Percentiles rank a stretch among this genome's conserved stretches.
Evolutionary conservation across 306 rosid species (phyloP).

Genomic region (Heteromeles arbutifolia): DNA sequence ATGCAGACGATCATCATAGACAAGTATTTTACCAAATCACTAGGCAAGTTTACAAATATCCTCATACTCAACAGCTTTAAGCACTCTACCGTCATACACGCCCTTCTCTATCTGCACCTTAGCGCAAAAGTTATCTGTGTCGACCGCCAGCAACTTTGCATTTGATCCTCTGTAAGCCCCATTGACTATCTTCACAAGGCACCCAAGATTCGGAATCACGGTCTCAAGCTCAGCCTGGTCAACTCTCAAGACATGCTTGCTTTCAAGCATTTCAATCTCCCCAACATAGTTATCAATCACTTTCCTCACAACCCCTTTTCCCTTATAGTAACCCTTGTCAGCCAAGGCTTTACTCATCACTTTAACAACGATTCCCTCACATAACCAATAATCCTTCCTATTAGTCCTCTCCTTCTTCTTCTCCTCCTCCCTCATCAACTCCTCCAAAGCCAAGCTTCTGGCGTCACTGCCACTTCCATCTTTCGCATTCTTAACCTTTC

Average conservation of each 20-base stretch:
- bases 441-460: conserved; percentile 51
- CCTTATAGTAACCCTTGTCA: conserved; percentile 82
- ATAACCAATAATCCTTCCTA: conserved; percentile 83
- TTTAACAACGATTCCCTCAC: conserved; percentile 71
- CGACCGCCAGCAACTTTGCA: conserved; percentile 65
- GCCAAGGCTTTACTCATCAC: conserved; percentile 86
- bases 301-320: conserved; percentile 67
- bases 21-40: conserved; percentile 8
- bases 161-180: conserved; percentile 82
- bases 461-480: conserved; percentile 22
- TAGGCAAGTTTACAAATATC: conserved; percentile 62
- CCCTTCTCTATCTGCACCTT: conserved; percentile 94
- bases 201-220: conserved; percentile 85
- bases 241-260: conserved; percentile 80
- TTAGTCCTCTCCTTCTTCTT: conserved; percentile 73
- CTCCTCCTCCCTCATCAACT: conserved; percentile 82
- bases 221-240: conserved; percentile 87
- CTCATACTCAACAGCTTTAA: conserved; percentile 74
- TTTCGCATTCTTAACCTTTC: conserved; percentile 18
- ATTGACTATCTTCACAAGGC: conserved; percentile 75
- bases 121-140: conserved; percentile 59
- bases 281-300: conserved; percentile 85
- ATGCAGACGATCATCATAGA: not conserved
- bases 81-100: conserved; percentile 76
- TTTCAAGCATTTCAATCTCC: conserved; percentile 79